A percentile compares a stretch with the other conserved stretches of the same genome.
Evolutionary conservation across 148 eudicot genomes (phyloP).

Genomic region (Mesembryanthemum crystallinum): DNA sequence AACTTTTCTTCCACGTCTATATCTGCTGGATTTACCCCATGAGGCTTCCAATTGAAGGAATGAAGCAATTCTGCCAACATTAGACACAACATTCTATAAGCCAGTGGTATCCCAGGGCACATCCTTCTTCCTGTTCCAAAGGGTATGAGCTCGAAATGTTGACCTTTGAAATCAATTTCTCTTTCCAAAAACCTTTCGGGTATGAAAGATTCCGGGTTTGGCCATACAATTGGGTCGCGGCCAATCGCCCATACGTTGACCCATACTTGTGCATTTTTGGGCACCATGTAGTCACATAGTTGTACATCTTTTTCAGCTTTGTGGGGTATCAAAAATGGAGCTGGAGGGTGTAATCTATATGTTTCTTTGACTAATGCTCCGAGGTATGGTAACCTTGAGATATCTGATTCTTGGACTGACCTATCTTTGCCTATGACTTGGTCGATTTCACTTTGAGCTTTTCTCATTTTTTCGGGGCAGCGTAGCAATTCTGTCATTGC

Average conservation of each 20-base stretch:
- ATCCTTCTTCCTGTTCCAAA: constrained; percentile 33
- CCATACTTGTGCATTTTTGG: constrained; percentile 26
- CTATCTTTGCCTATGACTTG: constrained; percentile 22
- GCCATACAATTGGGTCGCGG: constrained; percentile 25
- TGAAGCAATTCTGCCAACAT: constrained; percentile 25
- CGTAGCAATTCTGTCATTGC: constrained; percentile 34
- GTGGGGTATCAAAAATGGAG: constrained; percentile 31
- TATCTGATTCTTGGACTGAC: constrained; percentile 26
- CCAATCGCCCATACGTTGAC: constrained; percentile 38
- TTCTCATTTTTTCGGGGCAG: constrained; percentile 19
- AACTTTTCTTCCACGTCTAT: constrained; percentile 32
- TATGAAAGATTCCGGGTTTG: constrained; percentile 15
- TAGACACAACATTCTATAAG: constrained; percentile 21
- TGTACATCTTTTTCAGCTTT: constrained; percentile 16
- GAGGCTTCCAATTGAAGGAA: constrained; percentile 34
- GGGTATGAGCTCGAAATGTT: constrained; percentile 21
- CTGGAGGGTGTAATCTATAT: constrained; percentile 27
- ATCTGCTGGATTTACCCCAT: constrained; percentile 23
- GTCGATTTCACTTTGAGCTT: constrained; percentile 29
- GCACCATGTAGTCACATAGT: constrained; percentile 20
- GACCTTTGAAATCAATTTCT: constrained; percentile 15
- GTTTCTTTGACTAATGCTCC: constrained; percentile 24
- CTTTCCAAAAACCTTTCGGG: constrained; percentile 30
- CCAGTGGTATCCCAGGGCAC: constrained; percentile 26
- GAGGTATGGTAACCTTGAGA: constrained; percentile 28